Evolutionary conservation across 176 grass and related monocot genomes (phyloP), one percentile per base, ranked within the genome.

Genomic region (Typha latifolia): DNA sequence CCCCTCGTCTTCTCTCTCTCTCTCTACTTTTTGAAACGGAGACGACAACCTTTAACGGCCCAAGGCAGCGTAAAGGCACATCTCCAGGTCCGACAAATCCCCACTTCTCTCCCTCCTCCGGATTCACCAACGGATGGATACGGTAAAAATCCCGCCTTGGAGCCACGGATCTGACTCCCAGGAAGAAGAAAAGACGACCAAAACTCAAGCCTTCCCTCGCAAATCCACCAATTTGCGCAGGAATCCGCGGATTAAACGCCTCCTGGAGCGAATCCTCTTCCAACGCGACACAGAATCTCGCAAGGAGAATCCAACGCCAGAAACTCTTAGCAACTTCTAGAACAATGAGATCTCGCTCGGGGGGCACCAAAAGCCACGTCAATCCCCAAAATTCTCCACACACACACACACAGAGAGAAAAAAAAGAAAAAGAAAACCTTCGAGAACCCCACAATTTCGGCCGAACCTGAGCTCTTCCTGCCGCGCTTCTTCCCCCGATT

Each of bases 391-490:
- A n/a, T 67, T 27, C 64, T 14, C 12, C 19, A 29, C 27, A 29
- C 27, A 29, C 27, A 29, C 27, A 29, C 27, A 29, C 27, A 29
- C 27, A 29, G 2, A 29, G 2, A 29, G 2, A 29, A 29, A 29
- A 2, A 29, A 29, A 29, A 47, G 32, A 22, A 22, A 26, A 70
- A 47, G 64, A 14, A 12, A n/a, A n/a, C n/a, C 13, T 6, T 43
- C 21, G 4, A 64, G 12, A 51, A 21, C 31, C 31, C 24, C 15
- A 71, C 66, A 49, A 49, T 50, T 74, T 48, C 26, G 2, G 11
- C 19, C 55, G 21, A 69, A 67, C 21, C 51, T 57, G 49, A 81
- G 78, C 63, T 34, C 69, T 7, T 52, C 31, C 23, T 16, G 65
- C 56, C 19, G 52, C 47, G 22, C 49, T 74, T 56, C 69, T 22